Base-by-base conservation (phyloP, 169 alveolate species). In the Cyclospora cayetanensis region DNA sequence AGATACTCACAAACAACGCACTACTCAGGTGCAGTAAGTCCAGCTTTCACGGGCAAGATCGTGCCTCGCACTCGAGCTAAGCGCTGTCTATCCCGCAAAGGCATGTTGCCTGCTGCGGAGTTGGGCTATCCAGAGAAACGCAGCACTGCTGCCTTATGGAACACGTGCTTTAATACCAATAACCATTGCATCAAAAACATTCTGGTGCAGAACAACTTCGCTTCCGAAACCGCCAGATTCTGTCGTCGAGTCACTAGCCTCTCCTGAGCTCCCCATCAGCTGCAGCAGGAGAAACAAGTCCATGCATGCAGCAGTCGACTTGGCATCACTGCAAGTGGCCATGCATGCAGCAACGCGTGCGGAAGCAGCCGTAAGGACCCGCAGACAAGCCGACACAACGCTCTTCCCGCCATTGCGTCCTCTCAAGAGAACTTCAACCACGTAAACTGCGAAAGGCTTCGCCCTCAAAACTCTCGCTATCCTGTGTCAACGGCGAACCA, bases 241-340 rank as follows among this genome's bases (percentile, higher is more conserved):
- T 7, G 35, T 53, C 3, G 34, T 34, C 0, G 34, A 7, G 22
- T 70, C 83, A 3, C 0, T 29, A 7, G 43, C 83, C 5, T 70
- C 83, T n/a, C 55, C 31, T 4, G 83, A 22, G 83, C 83, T n/a
- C 15, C 83, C 83, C 27, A 53, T 70, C 53, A 70, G 83, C 83
- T 70, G 83, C 83, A 70, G 83, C 83, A 70, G 53, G 60, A 70
- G 83, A 50, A 70, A 53, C 83, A 70, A n/a, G n/a, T n/a, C n/a
- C n/a, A n/a, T n/a, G n/a, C n/a, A n/a, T n/a, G n/a, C n/a, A n/a
- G n/a, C n/a, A n/a, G n/a, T n/a, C n/a, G n/a, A n/a, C n/a, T n/a
- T n/a, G n/a, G 83, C 50, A 31, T 50, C 83, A 70, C 60, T 53
- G 39, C 43, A 29, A 35, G 53, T 53, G 22, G 83, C 83, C 22